Evolutionary conservation across 331 rosid genomes (phyloP), one percentile per base, ranked within the genome.

Genomic region (Cydonia oblonga): DNA sequence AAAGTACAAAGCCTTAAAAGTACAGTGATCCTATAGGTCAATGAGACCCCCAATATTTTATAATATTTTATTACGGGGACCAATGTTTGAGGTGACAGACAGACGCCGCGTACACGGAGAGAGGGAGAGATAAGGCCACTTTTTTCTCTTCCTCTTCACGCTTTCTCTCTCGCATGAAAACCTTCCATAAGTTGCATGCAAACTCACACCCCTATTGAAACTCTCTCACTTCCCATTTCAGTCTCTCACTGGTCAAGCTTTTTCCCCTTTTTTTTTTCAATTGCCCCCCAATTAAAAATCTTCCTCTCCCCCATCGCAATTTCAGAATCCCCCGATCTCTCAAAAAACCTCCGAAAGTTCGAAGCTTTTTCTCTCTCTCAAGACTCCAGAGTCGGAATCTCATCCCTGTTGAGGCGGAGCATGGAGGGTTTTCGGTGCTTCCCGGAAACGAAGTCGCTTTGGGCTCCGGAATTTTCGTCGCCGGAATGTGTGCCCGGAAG

Each of bases 161-260:
- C 51, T 52, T 69, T 46, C 49, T 23, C 42, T 3, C 42, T 38
- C 75, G 86, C 87, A 86, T 77, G 86, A 22, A 84, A 75, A 75
- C 19, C 83, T 87, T 62, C 90, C 80, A 74, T 76, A 87, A 62
- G 80, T 85, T 87, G 96, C 92, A 87, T 89, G 90, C 96, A 87
- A 68, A 72, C 69, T 75, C 74, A 64, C 62, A 60, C 66, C 72
- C 33, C 24, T 23, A 67, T 59, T 35, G 7, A 7, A 70, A 70
- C 24, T 24, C 75, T 54, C 82, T 57, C 71, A 66, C 9, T 59
- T 26, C 49, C 42, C 33, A 20, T 62, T 19, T 15, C 54, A 20
- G 65, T 69, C 42, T 35, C 73, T 44, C 9, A n/a, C 26, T 56
- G 56, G 30, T 74, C 80, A 33, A 62, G n/a, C n/a, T 5, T 66